Percentiles rank a stretch among this genome's conserved stretches.
Evolutionary conservation across 352 stramenopile species (phyloP).

Genomic region (Globisporangium irregulare): DNA sequence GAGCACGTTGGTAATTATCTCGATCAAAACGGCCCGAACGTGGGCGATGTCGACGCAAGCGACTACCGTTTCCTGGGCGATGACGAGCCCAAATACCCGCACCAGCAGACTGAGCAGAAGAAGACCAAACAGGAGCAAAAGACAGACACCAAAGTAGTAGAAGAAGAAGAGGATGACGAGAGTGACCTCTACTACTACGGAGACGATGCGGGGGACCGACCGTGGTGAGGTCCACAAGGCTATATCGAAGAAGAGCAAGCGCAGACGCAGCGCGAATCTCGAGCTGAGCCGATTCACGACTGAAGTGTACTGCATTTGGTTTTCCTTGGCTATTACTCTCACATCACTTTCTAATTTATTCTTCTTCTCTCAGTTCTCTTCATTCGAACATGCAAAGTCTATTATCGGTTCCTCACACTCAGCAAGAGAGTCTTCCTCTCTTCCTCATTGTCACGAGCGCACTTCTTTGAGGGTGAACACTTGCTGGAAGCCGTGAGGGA

Average conservation of each 20-base stretch:
- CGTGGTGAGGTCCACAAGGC: neutral
- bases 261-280: neutral
- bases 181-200: constrained; percentile 10
- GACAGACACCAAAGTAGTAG: neutral
- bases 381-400: neutral
- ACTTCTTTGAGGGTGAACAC: constrained; percentile 62
- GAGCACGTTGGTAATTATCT: neutral
- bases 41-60: constrained; percentile 13
- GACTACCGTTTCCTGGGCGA: neutral
- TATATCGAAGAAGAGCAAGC: constrained; percentile 5
- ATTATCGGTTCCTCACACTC: neutral
- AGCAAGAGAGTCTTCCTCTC: neutral
- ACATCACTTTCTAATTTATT: constrained; percentile 6
- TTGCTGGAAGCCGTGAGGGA: constrained; percentile 49
- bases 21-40: neutral
- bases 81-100: neutral
- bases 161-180: constrained; percentile 8
- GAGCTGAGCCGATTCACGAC: neutral
- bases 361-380: neutral
- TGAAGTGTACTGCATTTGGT: neutral
- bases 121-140: neutral
- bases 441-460: constrained; percentile 10
- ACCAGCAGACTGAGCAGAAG: neutral
- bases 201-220: constrained; percentile 3
- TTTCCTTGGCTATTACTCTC: neutral